Percentiles rank a stretch among this genome's conserved stretches.
Conservation (phyloP, 768 basidiomycete genomes). For the Suillus weaverae region DNA sequence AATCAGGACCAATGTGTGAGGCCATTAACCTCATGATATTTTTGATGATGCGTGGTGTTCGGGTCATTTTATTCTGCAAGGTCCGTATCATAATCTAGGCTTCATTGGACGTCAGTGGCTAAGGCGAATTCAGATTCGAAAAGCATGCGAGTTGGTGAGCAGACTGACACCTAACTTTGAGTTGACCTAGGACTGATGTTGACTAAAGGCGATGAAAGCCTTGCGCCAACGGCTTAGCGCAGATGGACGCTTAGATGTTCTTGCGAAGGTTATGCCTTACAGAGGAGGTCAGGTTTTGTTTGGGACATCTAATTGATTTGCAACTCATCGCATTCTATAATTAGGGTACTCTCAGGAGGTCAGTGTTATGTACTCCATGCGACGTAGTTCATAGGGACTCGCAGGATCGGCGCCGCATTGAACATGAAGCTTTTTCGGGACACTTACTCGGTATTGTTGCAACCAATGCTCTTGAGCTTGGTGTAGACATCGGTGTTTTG, state of each 20-base stretch:
- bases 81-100: constrained; percentile 33
- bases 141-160: constrained; percentile 76
- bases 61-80: constrained; percentile 89
- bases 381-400: not conserved
- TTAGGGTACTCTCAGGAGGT: constrained; percentile 76
- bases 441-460: constrained; percentile 82
- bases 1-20: constrained; percentile 60
- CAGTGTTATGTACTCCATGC: not conserved
- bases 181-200: constrained; percentile 1
- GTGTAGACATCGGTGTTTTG: constrained; percentile 86
- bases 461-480: constrained; percentile 88
- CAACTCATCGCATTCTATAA: not conserved
- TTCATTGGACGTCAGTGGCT: not conserved
- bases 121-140: constrained; percentile 56
- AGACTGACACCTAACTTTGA: not conserved
- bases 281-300: constrained; percentile 60
- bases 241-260: constrained; percentile 74
- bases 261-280: constrained; percentile 77
- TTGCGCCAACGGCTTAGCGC: constrained; percentile 68
- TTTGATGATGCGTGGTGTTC: constrained; percentile 77
- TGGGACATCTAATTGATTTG: not conserved
- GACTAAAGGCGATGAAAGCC: constrained; percentile 73
- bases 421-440: constrained; percentile 84
- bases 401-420: constrained; percentile 81
- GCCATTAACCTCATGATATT: constrained; percentile 73